Evolutionary conservation across 306 rosid species (phyloP).

Genomic region (Ammopiptanthus mongolicus): DNA sequence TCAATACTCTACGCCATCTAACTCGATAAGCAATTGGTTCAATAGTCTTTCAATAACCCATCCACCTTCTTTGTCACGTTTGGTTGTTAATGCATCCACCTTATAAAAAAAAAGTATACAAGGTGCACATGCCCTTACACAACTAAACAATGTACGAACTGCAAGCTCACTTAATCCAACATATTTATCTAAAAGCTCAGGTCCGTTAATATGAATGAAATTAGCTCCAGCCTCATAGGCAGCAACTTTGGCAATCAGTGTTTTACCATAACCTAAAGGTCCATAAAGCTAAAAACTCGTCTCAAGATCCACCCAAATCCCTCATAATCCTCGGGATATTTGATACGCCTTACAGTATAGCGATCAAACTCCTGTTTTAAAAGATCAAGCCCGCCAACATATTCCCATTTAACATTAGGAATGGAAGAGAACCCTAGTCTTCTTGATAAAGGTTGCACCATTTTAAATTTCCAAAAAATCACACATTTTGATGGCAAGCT

Average conservation of each 20-base stretch:
- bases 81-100: slow-evolving; percentile 88
- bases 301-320: slow-evolving; percentile 62
- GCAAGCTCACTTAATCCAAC: slow-evolving; percentile 85
- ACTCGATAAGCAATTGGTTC: no score
- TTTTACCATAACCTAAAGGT: slow-evolving; percentile 94
- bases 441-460: slow-evolving; percentile 76
- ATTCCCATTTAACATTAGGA: slow-evolving; percentile 83
- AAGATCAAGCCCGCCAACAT: slow-evolving; percentile 78
- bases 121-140: slow-evolving; percentile 70
- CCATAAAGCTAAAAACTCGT: slow-evolving; percentile 85
- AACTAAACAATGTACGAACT: slow-evolving; percentile 60
- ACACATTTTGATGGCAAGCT: slow-evolving; percentile 64
- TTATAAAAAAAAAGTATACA: slow-evolving; percentile 78
- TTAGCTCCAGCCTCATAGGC: no score
- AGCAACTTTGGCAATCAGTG: slow-evolving; percentile 91
- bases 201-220: slow-evolving; percentile 77
- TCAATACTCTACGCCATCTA: no score
- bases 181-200: slow-evolving; percentile 76
- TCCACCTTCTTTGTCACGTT: slow-evolving; percentile 82
- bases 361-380: slow-evolving; percentile 62
- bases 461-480: slow-evolving; percentile 41
- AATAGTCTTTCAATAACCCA: slow-evolving; percentile 67
- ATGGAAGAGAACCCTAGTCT: slow-evolving; percentile 86
- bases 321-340: slow-evolving; percentile 63
- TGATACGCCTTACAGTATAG: slow-evolving; percentile 50